phyloP scores from a whole-genome alignment of 768 basidiomycete species.

The Gyrodon lividus region DNA sequence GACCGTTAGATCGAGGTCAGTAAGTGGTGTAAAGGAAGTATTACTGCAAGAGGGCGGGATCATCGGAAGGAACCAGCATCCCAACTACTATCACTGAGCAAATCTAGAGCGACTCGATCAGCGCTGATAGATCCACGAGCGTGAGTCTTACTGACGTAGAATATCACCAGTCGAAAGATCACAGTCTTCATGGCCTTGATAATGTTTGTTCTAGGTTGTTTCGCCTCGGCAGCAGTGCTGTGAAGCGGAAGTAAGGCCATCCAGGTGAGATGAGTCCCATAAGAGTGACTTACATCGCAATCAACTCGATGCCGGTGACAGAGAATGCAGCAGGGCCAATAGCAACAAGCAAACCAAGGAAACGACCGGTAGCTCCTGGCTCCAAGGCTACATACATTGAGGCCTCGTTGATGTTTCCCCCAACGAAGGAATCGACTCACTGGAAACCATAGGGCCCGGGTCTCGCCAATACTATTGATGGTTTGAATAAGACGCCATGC shows the following conservation, averaged over 20 bases:
- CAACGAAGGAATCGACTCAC: background rate
- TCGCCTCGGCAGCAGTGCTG: conserved; percentile 74
- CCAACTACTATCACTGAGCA: conserved; percentile 52
- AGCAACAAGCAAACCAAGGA: conserved; percentile 21
- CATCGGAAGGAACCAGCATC: conserved; percentile 74
- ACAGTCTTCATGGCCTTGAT: conserved; percentile 73
- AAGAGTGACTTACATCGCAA: conserved; percentile 51
- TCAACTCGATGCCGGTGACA: conserved; percentile 74
- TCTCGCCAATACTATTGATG: conserved; percentile 20
- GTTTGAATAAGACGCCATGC: background rate
- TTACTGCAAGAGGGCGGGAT: conserved; percentile 48
- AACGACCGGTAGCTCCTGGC: conserved; percentile 20
- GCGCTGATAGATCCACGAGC: background rate
- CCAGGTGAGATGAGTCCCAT: conserved; percentile 23
- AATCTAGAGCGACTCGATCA: conserved; percentile 15
- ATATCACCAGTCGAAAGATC: conserved; percentile 68
- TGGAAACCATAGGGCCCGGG: conserved; percentile 25
- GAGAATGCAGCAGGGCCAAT: conserved; percentile 54
- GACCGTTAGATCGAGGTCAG: background rate
- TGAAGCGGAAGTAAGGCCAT: conserved; percentile 8
- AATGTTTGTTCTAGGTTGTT: conserved; percentile 78
- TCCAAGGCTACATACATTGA: conserved; percentile 12
- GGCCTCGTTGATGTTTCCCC: background rate
- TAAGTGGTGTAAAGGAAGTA: background rate
- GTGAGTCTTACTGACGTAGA: conserved; percentile 12